Evolutionary conservation across 1,139 yeast genomes (phyloP), one percentile per base, ranked within the genome.

Genomic region (Nakaseomyces kungkrabaensis): DNA sequence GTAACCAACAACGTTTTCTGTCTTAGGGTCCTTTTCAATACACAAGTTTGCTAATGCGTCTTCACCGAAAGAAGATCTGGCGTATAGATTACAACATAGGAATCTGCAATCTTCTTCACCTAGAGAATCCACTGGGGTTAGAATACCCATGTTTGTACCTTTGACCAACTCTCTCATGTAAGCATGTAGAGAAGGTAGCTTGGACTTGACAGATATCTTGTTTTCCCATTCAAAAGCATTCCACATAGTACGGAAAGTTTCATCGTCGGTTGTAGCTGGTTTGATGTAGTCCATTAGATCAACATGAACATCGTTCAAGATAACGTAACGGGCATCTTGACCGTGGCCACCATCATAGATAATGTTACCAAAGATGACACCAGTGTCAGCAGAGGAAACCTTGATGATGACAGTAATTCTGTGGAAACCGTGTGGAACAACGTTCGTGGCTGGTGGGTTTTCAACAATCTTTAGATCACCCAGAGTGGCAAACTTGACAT

Each of bases 161-260:
- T 76, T 74, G 72, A 88, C 74, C 62, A 94, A 73, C 61, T 79
- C 83, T 52, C 82, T 85, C 68, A 94, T 75, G 70, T 88, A 94
- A 48, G 80, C 87, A 64, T 83, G 84, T 64, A 94, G 76, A 1
- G 90, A 72, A 43, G 78, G 70, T 61, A 83, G 75, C 17, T 65
- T 63, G 3, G 95, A 82, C 60, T 85, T 83, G 65, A 94, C 86
- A 55, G 92, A 86, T 63, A 94, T 92, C 73, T 94, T 94, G 72
- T 94, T 94, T 70, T 94, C 99, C 99, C 99, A 94, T 72, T 94
- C 99, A 67, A 94, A 94, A 68, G 90, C 97, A 67, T 89, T 87
- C 99, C 99, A 94, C 97, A 90, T 90, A 61, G 82, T 80, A 63
- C 98, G 86, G 86, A 94, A 94, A 59, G 80, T 85, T 48, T 82